Evolutionary conservation across 352 stramenopile genomes (phyloP).

Genomic region (Pseudoperonospora humuli): DNA sequence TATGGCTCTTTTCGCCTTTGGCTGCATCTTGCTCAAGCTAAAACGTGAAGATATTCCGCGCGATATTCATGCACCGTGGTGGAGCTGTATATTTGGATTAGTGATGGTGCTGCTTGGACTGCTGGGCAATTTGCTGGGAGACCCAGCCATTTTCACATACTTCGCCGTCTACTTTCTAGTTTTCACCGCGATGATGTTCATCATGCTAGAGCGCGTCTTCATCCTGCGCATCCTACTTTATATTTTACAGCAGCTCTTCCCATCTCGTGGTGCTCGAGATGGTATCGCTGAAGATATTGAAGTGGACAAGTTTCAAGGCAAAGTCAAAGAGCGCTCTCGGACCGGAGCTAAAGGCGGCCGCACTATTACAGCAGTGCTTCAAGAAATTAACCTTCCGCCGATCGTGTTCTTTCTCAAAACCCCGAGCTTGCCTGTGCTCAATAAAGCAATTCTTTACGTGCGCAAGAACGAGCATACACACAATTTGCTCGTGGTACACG

Average conservation of each 20-base stretch:
- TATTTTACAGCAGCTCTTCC: constrained; percentile 51
- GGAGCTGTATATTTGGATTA: constrained; percentile 71
- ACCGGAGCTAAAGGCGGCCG: constrained; percentile 59
- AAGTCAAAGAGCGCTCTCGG: constrained; percentile 14
- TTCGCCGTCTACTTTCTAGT: constrained; percentile 74
- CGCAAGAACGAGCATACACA: constrained; percentile 88
- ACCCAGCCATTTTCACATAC: constrained; percentile 74
- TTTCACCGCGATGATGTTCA: constrained; percentile 61
- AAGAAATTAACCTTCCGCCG: constrained; percentile 66
- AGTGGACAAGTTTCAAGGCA: constrained; percentile 13
- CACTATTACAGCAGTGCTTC: constrained; percentile 52
- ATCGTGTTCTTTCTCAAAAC: constrained; percentile 91
- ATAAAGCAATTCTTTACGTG: constrained; percentile 93
- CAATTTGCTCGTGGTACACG: constrained; percentile 87
- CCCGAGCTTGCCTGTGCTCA: constrained; percentile 81
- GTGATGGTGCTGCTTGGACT: constrained; percentile 59
- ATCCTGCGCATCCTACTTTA: constrained; percentile 68
- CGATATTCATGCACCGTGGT: constrained; percentile 80
- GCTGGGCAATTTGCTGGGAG: constrained; percentile 56
- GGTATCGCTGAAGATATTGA: constrained; percentile 21
- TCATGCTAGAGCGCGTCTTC: constrained; percentile 76
- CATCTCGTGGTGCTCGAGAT: constrained; percentile 27
- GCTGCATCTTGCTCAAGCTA: constrained; percentile 89
- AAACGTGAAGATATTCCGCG: constrained; percentile 87
- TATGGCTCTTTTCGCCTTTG: constrained; percentile 88